These are phyloP conservation scores for Breynia disticha DNA, from an alignment of 441 rosid genomes.

Conservation along the genomic window DNA sequence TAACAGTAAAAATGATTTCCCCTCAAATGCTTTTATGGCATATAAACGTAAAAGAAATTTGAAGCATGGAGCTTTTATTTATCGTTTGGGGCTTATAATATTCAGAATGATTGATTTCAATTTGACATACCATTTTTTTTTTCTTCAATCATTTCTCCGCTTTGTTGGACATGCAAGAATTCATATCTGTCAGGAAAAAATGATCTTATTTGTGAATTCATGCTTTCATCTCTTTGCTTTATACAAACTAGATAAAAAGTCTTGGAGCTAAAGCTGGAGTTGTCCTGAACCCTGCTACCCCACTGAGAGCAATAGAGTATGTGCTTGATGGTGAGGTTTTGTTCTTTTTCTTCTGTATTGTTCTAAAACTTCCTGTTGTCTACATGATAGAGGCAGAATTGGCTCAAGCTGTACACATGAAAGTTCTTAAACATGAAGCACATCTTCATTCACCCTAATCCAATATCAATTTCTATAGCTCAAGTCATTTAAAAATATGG, in stretches of 20 bases:
- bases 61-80: too few relatives aligned
- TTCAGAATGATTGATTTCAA: too few relatives aligned
- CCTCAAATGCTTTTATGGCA: too few relatives aligned
- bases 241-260: conserved; percentile 54
- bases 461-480: too few relatives aligned
- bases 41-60: too few relatives aligned
- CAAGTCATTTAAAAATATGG: too few relatives aligned
- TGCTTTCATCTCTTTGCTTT: conserved; percentile 12
- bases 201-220: conserved; percentile 8
- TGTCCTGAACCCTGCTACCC: conserved; percentile 86
- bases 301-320: conserved; percentile 72
- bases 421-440: not conserved
- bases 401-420: not conserved
- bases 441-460: too few relatives aligned
- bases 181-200: not conserved
- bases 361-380: not conserved
- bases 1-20: too few relatives aligned
- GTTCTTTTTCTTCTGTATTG: not conserved
- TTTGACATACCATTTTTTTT: too few relatives aligned
- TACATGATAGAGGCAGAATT: not conserved
- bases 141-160: too few relatives aligned
- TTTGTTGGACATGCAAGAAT: too few relatives aligned
- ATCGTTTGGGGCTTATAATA: too few relatives aligned
- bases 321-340: conserved; percentile 72
- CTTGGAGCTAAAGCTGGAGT: conserved; percentile 99